Percentiles rank a stretch among this genome's conserved stretches.
phyloP scores from a whole-genome alignment of 371 early-diverging fungal genomes.

The Chytridium lagenaria region DNA sequence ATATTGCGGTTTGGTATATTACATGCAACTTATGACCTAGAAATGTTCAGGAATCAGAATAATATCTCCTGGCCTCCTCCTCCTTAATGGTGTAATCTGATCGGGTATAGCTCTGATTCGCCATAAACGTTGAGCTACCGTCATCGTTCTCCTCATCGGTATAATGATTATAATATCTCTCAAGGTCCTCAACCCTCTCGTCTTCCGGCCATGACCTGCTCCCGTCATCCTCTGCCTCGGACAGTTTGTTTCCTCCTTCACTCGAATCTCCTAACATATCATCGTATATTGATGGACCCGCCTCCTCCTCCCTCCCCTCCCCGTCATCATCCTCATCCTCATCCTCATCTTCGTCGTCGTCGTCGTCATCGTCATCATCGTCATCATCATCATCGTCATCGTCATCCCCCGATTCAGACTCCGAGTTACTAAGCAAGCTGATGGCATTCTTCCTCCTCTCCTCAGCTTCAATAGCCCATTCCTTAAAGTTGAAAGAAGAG shows the following conservation, averaged over 20 bases:
- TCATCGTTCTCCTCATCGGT: slow-evolving; percentile 9
- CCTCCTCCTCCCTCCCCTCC: slow-evolving; percentile 18
- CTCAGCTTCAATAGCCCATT: slow-evolving; percentile 26
- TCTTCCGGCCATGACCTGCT: slow-evolving; percentile 15
- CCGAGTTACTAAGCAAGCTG: background rate
- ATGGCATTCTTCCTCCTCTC: slow-evolving; percentile 12
- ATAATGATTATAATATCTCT: background rate
- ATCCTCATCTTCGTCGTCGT: slow-evolving; percentile 66
- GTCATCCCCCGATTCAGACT: slow-evolving; percentile 22
- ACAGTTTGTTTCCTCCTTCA: background rate
- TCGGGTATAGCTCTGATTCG: background rate
- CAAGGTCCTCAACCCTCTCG: slow-evolving; percentile 17
- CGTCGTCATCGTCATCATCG: slow-evolving; percentile 29
- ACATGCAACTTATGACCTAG: too few relatives aligned
- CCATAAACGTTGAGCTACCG: slow-evolving; percentile 8
- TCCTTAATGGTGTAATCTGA: background rate
- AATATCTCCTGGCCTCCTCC: background rate
- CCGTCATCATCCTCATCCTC: slow-evolving; percentile 70
- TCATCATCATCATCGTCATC: slow-evolving; percentile 37
- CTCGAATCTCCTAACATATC: too few relatives aligned
- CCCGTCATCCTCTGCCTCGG: background rate
- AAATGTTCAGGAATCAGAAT: too few relatives aligned
- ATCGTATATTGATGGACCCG: background rate
- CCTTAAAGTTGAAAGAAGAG: slow-evolving; percentile 26
- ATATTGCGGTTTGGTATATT: too few relatives aligned